Evolutionary conservation across 768 basidiomycete species (phyloP), one percentile per base, ranked within the genome.

Genomic region (Hericium erinaceus): DNA sequence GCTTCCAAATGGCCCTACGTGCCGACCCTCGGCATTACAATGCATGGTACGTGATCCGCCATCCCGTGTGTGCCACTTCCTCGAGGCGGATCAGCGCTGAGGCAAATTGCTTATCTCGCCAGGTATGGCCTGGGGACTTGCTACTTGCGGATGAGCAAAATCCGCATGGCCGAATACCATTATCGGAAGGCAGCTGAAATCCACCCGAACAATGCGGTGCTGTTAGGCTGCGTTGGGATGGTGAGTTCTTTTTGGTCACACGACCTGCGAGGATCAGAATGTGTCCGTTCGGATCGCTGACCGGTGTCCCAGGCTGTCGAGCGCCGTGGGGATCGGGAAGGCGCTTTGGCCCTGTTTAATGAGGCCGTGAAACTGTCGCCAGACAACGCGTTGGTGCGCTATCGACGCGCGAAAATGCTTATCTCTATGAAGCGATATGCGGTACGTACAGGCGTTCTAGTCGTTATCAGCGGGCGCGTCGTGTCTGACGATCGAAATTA

Each of bases 101-200:
- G 44, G 44, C 44, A 46, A 26, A 57, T 57, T 57, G 60, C 60
- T 63, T 59, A 59, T 63, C 58, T 54, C 48, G 60, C 61, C 66
- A 98, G 95, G 95, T 99, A 98, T 72, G 97, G 97, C n/a, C 77
- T 99, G 64, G 97, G 97, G 60, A 91, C 91, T 39, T 98, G 94
- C 68, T 98, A 98, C 77, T 78, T 95, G 69, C 82, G 92, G 65
- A 92, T 88, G 81, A 94, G 90, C 72, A 98, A 95, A 75, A 75
- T 91, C 58, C 84, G 90, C 48, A 77, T 95, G 54, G 97, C 97
- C 48, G 94, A 98, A 69, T 98, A 95, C 74, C 95, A 98, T 73
- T 98, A 92, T 76, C 82, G 90, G 64, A 89, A 87, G 69, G 95
- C 97, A 3, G 80, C 87, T 39, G 84, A 89, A 64, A 94, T 99